phyloP scores from a whole-genome alignment of 345 rosid genomes.

The Trapa incisa region DNA sequence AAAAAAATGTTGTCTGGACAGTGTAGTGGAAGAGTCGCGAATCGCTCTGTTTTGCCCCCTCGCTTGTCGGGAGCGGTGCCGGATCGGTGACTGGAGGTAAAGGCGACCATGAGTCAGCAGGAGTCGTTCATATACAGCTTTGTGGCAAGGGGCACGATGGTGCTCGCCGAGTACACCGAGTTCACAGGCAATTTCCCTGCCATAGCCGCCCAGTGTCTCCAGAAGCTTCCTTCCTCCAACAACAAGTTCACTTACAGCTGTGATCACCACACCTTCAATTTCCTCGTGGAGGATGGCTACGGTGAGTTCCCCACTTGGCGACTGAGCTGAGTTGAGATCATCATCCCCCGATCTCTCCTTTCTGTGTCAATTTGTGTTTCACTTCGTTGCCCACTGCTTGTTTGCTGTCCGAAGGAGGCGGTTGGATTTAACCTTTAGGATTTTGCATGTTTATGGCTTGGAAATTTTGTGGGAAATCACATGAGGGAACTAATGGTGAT shows the following conservation, averaged over 20 bases:
- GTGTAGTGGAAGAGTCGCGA: neutral
- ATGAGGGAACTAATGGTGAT: neutral
- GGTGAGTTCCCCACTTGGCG: slow-evolving; percentile 23
- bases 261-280: slow-evolving; percentile 95
- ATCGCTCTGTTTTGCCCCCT: neutral
- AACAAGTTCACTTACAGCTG: slow-evolving; percentile 96
- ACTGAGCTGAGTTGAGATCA: neutral
- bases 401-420: neutral
- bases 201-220: slow-evolving; percentile 88
- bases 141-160: slow-evolving; percentile 90
- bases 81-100: neutral
- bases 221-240: slow-evolving; percentile 72
- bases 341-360: neutral
- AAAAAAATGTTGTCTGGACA: neutral
- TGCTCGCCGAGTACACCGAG: slow-evolving; percentile 87
- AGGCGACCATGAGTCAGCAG: slow-evolving; percentile 49
- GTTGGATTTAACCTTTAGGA: slow-evolving; percentile 5
- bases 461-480: neutral
- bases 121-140: slow-evolving; percentile 95
- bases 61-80: neutral
- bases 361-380: neutral
- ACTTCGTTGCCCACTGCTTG: neutral
- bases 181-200: slow-evolving; percentile 98
- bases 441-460: neutral
- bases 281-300: slow-evolving; percentile 86